These are phyloP conservation scores for Lenwebbia sp. DNA, from an alignment of 345 rosid genomes.

Conservation along the genomic window DNA sequence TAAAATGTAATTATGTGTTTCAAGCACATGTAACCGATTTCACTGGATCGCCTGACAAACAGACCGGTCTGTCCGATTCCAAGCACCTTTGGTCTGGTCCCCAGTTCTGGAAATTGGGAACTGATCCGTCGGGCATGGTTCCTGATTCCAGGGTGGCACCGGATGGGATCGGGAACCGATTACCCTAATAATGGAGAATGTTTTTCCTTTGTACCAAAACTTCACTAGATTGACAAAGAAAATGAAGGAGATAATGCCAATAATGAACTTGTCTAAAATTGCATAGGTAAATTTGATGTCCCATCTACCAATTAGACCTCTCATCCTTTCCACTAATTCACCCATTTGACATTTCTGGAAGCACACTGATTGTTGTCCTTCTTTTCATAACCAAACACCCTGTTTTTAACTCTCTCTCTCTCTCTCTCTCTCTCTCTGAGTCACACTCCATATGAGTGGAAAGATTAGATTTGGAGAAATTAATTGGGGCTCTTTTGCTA, in stretches of 20 bases:
- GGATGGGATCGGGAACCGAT: too few species aligned
- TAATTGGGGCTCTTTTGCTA: not conserved
- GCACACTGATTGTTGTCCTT: slow-evolving; percentile 10
- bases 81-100: too few species aligned
- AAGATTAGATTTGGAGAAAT: not conserved
- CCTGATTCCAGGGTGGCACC: too few species aligned
- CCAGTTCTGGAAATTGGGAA: too few species aligned
- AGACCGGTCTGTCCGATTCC: too few species aligned
- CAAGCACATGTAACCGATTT: too few species aligned
- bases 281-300: not conserved
- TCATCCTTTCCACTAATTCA: slow-evolving; percentile 8
- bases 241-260: not conserved
- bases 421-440: not conserved
- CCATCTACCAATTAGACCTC: slow-evolving; percentile 12
- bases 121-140: too few species aligned
- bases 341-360: slow-evolving; percentile 9
- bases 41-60: too few species aligned
- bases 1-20: too few species aligned
- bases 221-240: not conserved
- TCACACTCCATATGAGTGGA: not conserved
- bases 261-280: not conserved
- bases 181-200: not conserved
- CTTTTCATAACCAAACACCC: not conserved
- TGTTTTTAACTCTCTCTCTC: not conserved
- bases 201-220: not conserved